Evolutionary conservation across 306 rosid genomes (phyloP), one percentile per base, ranked within the genome.

Genomic region (Malus sieversii): DNA sequence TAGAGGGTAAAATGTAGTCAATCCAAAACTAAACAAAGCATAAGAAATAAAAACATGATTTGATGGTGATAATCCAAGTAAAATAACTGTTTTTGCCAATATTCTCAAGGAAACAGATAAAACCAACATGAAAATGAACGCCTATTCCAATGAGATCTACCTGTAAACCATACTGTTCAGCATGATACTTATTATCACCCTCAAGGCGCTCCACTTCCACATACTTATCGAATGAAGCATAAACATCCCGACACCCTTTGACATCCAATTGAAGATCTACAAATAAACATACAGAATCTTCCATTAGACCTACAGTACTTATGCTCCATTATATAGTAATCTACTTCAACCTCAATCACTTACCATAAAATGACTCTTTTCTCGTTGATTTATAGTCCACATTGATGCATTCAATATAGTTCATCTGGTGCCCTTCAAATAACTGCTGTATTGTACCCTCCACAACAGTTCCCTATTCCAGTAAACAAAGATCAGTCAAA

Each of bases 381-480:
- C 97, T 87, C 40, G 97, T 91, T 29, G 98, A 94, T 83, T 90
- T 91, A 70, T 88, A 91, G 83, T 91, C 94, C 87, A 91, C 97
- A 83, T 88, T 87, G 65, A 94, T 90, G 86, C 98, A 94, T 80
- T 91, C 96, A 66, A 94, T 90, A 82, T 91, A 94, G 82, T 90
- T 94, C 98, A 94, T 94, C 79, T 91, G 96, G 79, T 91, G 98
- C 55, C 98, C 98, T 85, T 94, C 98, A 84, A 94, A 94, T 77
- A 94, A 84, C 81, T 91, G 83, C 14, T 94, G 97, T 82, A 94
- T 91, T 69, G 98, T 91, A 64, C 98, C 97, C 88, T 94, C 98
- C 64, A 94, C 98, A 70, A 90, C 96, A 85, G 97, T 94, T 84
- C 98, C 98, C 98, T 94, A 78, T 40, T 75, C 75, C 86, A 67